Percentiles rank a stretch among this genome's conserved stretches.
Conservation (phyloP, 257 asterid genomes). For the Forsythia viridissima region DNA sequence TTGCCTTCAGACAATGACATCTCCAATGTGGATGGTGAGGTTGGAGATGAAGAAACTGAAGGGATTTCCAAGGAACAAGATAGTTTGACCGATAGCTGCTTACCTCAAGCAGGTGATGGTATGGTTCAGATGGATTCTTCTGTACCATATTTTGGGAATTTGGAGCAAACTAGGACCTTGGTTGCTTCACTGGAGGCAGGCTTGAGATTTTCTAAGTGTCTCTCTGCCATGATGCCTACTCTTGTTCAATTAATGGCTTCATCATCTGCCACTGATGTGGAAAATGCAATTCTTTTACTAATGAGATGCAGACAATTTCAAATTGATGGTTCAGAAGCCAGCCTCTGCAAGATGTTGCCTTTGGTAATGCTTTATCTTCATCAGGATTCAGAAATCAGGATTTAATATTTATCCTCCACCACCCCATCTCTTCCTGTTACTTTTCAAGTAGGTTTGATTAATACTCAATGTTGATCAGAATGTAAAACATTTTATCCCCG, state of each 20-base stretch:
- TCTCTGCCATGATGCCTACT: constrained; percentile 73
- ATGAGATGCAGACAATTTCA: constrained; percentile 98
- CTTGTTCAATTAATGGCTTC: constrained; percentile 98
- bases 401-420: not conserved
- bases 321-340: constrained; percentile 88
- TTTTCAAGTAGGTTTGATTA: constrained; percentile 17
- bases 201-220: constrained; percentile 79
- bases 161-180: constrained; percentile 92
- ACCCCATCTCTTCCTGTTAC: constrained; percentile 4
- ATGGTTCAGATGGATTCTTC: constrained; percentile 42
- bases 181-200: constrained; percentile 98
- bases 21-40: constrained; percentile 58
- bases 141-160: constrained; percentile 91
- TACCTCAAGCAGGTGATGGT: constrained; percentile 46
- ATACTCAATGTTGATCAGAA: not conserved
- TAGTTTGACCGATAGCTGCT: constrained; percentile 73
- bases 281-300: constrained; percentile 81
- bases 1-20: constrained; percentile 46
- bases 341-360: constrained; percentile 96
- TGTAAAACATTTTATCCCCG: constrained; percentile 16
- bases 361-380: constrained; percentile 63
- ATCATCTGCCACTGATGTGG: constrained; percentile 94
- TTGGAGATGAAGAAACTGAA: constrained; percentile 47
- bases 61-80: constrained; percentile 39
- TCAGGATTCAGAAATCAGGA: constrained; percentile 12